Evolutionary conservation across 768 basidiomycete genomes (phyloP), one percentile per base, ranked within the genome.

Genomic region (Termitomyces sp.): DNA sequence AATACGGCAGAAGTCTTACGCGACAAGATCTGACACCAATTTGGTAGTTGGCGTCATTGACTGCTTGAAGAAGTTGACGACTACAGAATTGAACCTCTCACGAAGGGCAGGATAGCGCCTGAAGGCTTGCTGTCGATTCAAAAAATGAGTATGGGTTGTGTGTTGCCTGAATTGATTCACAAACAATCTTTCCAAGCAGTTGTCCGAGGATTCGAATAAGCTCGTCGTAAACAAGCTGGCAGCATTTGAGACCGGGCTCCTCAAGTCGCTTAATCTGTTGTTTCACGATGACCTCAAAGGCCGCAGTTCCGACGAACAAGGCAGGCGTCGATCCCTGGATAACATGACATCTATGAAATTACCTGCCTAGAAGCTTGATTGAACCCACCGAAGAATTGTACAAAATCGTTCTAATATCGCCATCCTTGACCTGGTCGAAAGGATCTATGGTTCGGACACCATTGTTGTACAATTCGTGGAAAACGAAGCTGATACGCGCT

Each of bases 201-300:
- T 97, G 94, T 18, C 90, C 87, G 44, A 99, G 84, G 61, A 99
- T 99, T 49, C 97, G 86, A 68, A 98, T 97, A 42, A 99, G 83
- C 69, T 98, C 97, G 65, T 98, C 97, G 63, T 98, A 98, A 4
- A 99, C 92, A 58, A 98, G 79, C 62, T 94, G 88, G 67, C 94
- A 96, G 67, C 97, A 98, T 69, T 95, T 95, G 64, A 98, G 73
- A 62, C 83, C 79, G 13, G 97, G 97, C 7, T 98, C 97, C 69
- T 98, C 97, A 54, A 99, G 75, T 43, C 97, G 84, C 73, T 94
- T 90, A 73, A 99, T 99, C 74, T 99, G 97, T 70, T 98, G 93
- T 77, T 98, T 99, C 65, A 98, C 93, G 64, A 99, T 98, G 59
- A 95, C 92, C 67, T 99, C 97, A 66, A 99, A 99, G 7, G 96